A percentile compares a stretch with the other conserved stretches of the same genome.
These are phyloP conservation scores for Bryoerythrophyllum caledonicum DNA, from an alignment of 225 moss, liverwort and hornwort species.

Conservation along the genomic window DNA sequence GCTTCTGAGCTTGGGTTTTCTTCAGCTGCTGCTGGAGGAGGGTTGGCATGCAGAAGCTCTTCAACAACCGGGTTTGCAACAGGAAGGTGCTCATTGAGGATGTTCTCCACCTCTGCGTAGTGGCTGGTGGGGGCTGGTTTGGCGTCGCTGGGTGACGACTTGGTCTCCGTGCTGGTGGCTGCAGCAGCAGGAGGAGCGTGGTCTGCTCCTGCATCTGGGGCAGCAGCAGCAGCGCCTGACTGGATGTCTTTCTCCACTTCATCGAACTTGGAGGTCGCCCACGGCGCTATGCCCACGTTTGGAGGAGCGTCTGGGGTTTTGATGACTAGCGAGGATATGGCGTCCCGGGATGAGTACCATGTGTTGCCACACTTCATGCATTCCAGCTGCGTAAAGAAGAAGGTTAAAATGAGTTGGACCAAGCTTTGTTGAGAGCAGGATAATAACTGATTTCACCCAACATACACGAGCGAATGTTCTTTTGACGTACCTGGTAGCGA, in stretches of 20 bases:
- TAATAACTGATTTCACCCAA: background rate
- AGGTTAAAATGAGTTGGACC: background rate
- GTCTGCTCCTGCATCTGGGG: constrained; percentile 17
- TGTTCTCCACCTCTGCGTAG: constrained; percentile 44
- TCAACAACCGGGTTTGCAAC: constrained; percentile 41
- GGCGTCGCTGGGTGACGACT: constrained; percentile 20
- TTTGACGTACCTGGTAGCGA: constrained; percentile 73
- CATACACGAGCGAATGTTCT: background rate
- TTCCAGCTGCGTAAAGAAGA: constrained; percentile 58
- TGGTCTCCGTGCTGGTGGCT: constrained; percentile 1
- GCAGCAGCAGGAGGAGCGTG: background rate
- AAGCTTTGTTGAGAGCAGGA: background rate
- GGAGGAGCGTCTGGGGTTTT: constrained; percentile 55
- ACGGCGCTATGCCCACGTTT: constrained; percentile 83
- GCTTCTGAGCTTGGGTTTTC: constrained; percentile 8
- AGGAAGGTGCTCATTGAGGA: constrained; percentile 37
- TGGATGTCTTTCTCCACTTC: constrained; percentile 81
- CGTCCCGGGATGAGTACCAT: constrained; percentile 92
- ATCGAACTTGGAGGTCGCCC: constrained; percentile 96
- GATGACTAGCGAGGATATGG: constrained; percentile 73
- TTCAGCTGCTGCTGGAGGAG: constrained; percentile 23
- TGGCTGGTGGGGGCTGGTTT: constrained; percentile 22
- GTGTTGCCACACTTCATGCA: constrained; percentile 92
- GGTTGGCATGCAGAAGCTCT: constrained; percentile 20
- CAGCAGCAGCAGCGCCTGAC: constrained; percentile 3